A percentile compares a stretch with the other conserved stretches of the same genome.
These are phyloP conservation scores for Castanea sativa DNA, from an alignment of 306 rosid genomes.

Conservation along the genomic window DNA sequence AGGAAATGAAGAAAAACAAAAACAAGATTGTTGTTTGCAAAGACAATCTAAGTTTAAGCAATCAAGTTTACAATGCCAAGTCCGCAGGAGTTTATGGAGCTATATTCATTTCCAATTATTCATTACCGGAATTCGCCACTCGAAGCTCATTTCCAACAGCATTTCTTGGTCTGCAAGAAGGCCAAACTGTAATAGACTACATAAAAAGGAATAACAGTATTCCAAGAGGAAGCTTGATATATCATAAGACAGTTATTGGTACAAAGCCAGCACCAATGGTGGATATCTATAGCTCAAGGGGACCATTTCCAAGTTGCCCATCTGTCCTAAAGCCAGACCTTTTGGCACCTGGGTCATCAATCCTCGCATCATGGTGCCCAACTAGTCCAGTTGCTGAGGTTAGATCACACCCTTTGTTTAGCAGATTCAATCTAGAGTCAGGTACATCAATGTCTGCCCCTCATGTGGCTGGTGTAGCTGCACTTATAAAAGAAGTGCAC, in stretches of 20 bases:
- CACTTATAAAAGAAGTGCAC: slow-evolving; percentile 48
- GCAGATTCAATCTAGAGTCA: slow-evolving; percentile 39
- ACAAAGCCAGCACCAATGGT: slow-evolving; percentile 55
- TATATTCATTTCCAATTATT: slow-evolving; percentile 51
- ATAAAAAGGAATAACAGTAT: slow-evolving; percentile 15
- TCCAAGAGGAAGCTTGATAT: slow-evolving; percentile 47
- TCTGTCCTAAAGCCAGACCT: slow-evolving; percentile 71
- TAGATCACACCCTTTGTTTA: slow-evolving; percentile 4
- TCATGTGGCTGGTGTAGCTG: slow-evolving; percentile 63
- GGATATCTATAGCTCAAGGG: slow-evolving; percentile 63
- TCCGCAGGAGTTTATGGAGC: slow-evolving; percentile 38
- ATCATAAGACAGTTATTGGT: slow-evolving; percentile 40
- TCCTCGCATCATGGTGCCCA: slow-evolving; percentile 78
- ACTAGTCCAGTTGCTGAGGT: slow-evolving; percentile 1
- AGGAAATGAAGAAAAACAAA: slow-evolving; percentile 27
- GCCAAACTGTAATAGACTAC: slow-evolving; percentile 50
- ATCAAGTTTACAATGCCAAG: slow-evolving; percentile 19
- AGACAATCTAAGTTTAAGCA: slow-evolving; percentile 15
- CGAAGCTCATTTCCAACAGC: slow-evolving; percentile 29
- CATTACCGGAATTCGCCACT: slow-evolving; percentile 8
- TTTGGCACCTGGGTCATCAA: slow-evolving; percentile 62
- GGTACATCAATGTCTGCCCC: slow-evolving; percentile 93
- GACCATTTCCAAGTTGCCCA: slow-evolving; percentile 67
- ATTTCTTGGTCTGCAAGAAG: slow-evolving; percentile 22
- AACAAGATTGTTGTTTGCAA: slow-evolving; percentile 61